Evolutionary conservation across 1,284 basidiomycete genomes (phyloP), one percentile per base, ranked within the genome.

Genomic region (Leccinum solheimii): DNA sequence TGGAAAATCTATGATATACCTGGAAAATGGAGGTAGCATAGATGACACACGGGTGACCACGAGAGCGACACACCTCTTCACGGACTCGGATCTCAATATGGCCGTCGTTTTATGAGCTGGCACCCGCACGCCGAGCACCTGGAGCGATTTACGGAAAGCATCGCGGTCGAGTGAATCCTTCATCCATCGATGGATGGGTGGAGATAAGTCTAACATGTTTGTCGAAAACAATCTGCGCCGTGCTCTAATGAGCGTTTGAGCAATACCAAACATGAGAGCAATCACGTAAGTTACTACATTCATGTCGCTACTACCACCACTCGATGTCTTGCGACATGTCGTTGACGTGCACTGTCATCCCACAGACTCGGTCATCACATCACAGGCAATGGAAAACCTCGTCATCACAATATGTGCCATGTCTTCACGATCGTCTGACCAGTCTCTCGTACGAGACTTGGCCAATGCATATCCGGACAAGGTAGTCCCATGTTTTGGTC

Each of bases 281-380:
- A 49, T 26, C 48, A 49, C 48, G 48, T 26, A 21, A 49, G 0
- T 36, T 36, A 36, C 13, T 36, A 36, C 34, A 14, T 14, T 45
- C 43, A 48, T 48, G 45, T 14, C 11, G 11, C 60, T 61, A 13
- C 60, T 61, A 7, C 71, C 74, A 40, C 56, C 76, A 50, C 59
- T 71, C 36, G 72, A 78, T 57, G 80, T 92, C 52, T 77, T 91
- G 38, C 76, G 72, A 23, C 89, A 91, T 68, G 72, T 93, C 62
- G 80, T 87, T 62, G 91, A 94, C 70, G 89, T 85, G 2, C 91
- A 94, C 67, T 92, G 89, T 73, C 91, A 94, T 76, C 90, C 91
- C 10, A 92, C 90, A 13, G 89, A 90, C 70, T 83, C 85, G 11
- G 74, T 76, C 2, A 79, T 85, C 53, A 74, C 79, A 19, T 62